phyloP scores from a whole-genome alignment of 192 early-diverging fungal species.

The Allomyces arbusculus region DNA sequence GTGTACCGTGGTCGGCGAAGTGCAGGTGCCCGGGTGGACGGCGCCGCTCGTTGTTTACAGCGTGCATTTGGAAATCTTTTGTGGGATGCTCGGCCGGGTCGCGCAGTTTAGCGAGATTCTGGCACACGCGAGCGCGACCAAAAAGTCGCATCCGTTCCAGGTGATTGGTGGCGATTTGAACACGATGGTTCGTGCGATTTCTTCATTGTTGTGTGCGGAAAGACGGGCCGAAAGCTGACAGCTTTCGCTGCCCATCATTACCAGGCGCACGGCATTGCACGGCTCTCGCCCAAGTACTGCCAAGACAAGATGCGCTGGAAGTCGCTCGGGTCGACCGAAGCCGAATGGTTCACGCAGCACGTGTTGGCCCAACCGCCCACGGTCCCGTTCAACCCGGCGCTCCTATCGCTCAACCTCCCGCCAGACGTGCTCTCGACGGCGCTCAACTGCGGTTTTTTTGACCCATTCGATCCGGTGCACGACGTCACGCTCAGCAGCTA shows the following conservation, averaged over 20 bases:
- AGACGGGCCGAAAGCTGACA: too few species aligned
- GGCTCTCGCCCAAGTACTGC: slow-evolving; percentile 39
- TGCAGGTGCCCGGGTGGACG: slow-evolving; percentile 36
- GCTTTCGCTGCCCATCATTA: too few species aligned
- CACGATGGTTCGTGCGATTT: too few species aligned
- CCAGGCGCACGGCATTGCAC: slow-evolving; percentile 50
- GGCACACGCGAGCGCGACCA: slow-evolving; percentile 24
- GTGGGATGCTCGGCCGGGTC: slow-evolving; percentile 45
- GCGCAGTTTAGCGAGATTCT: slow-evolving; percentile 48
- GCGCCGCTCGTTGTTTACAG: neutral
- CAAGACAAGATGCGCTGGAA: slow-evolving; percentile 42
- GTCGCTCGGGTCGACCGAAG: slow-evolving; percentile 38
- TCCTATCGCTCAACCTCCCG: slow-evolving; percentile 8
- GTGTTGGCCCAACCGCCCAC: neutral
- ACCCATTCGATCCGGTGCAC: slow-evolving; percentile 36
- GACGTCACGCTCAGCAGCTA: slow-evolving; percentile 49
- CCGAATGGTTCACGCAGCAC: slow-evolving; percentile 29
- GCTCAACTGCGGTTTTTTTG: slow-evolving; percentile 53
- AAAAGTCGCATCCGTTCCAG: slow-evolving; percentile 33
- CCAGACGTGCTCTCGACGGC: slow-evolving; percentile 21
- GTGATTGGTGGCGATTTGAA: slow-evolving; percentile 29
- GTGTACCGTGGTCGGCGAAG: slow-evolving; percentile 35
- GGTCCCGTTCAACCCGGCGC: neutral
- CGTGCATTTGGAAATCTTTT: slow-evolving; percentile 24
- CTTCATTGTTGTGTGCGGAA: too few species aligned